These are phyloP conservation scores for Russula dissimulans DNA, from an alignment of 768 basidiomycete genomes.

Conservation along the genomic window DNA sequence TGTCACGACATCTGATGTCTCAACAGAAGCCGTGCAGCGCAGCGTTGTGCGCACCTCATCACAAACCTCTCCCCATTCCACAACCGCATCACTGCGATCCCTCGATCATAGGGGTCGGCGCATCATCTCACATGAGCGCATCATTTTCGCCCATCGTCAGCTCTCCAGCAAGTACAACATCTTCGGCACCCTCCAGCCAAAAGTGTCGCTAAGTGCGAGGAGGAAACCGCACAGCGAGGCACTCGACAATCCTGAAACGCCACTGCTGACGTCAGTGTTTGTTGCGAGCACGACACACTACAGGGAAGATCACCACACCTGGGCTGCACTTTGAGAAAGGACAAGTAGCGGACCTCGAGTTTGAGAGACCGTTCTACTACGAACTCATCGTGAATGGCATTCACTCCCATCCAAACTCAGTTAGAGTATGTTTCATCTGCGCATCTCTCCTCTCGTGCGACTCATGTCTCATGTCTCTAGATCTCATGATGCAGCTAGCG, in stretches of 20 bases:
- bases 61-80: conserved; percentile 88
- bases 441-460: not conserved
- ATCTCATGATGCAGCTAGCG: conserved; percentile 45
- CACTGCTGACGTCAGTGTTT: not conserved
- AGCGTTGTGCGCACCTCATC: conserved; percentile 70
- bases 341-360: conserved; percentile 35
- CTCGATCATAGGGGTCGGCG: conserved; percentile 82
- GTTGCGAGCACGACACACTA: conserved; percentile 6
- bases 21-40: conserved; percentile 50
- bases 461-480: not conserved
- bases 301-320: conserved; percentile 2
- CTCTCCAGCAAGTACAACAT: conserved; percentile 21
- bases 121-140: conserved; percentile 53
- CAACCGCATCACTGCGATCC: conserved; percentile 86
- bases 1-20: conserved; percentile 63
- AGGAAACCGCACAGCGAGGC: conserved; percentile 36
- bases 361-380: conserved; percentile 65
- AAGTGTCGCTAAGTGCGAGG: conserved; percentile 16
- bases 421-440: conserved; percentile 47
- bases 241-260: conserved; percentile 35
- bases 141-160: conserved; percentile 29
- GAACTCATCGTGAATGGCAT: conserved; percentile 88
- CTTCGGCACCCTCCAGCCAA: conserved; percentile 13
- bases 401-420: conserved; percentile 85
- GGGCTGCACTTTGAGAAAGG: conserved; percentile 39